Evolutionary conservation across 2,329 filamentous ascomycete genomes (phyloP), one percentile per base, ranked within the genome.

Genomic region (Diaporthe australafricana): DNA sequence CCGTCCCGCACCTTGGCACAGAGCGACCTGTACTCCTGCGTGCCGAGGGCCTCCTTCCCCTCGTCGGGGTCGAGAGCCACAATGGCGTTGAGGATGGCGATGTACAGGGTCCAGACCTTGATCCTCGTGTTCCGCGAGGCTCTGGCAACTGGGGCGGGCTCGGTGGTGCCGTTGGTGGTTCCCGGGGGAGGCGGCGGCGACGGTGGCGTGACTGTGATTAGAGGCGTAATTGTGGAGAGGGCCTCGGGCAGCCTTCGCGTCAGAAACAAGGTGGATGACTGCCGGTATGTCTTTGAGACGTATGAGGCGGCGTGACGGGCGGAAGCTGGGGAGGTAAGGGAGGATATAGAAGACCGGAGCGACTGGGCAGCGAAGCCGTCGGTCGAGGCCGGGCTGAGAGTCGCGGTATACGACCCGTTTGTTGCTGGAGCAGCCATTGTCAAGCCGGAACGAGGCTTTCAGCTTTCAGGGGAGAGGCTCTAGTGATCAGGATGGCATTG

Each of bases 31-130:
- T 95, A 99, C 80, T 94, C 92, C 78, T 93, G 90, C 67, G 90
- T 91, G 4, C 96, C 96, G 83, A 98, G 97, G 16, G 92, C 89
- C 66, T 92, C 90, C 84, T 96, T 98, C 63, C 96, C 96, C 81
- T 98, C 95, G 76, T 98, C 94, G 1, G 93, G 87, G 70, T 95
- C 94, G 79, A 98, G 87, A 78, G 98, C 96, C 45, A 97, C 87
- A 75, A 98, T 93, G 48, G 94, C 93, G 84, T 98, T 98, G 74
- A 98, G 87, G 65, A 98, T 92, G 22, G 95, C 98, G 75, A 98
- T 88, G 81, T 98, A 99, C 78, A 99, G 88, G 81, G 95, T 98
- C 96, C 96, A 99, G 75, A 98, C 93, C 83, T 98, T 99, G 81
- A 98, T 93, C 75, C 95, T 88, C 71, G 94, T 96, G 40, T 92